Percentiles rank a stretch among this genome's conserved stretches.
Evolutionary conservation across 2,329 filamentous ascomycete species (phyloP).

Genomic region (Diplodia intermedia): DNA sequence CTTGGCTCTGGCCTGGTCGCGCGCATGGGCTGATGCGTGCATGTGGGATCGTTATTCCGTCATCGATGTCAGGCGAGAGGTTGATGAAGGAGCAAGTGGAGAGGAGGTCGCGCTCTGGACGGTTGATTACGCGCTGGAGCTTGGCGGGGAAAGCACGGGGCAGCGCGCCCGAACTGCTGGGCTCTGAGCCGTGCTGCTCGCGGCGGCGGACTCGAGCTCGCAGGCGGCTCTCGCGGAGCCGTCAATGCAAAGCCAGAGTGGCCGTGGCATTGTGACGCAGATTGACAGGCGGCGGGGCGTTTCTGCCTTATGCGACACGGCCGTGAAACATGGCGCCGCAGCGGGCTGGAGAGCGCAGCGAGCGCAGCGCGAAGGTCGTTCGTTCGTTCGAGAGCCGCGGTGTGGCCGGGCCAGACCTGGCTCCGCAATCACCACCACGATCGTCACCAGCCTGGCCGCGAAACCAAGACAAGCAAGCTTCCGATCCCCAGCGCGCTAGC

Average conservation of each 20-base stretch:
- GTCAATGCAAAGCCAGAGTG: conserved; percentile 11
- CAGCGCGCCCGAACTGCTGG: conserved; percentile 10
- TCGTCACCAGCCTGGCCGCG: conserved; percentile 21
- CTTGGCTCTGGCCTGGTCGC: conserved; percentile 29
- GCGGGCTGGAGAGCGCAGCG: background rate
- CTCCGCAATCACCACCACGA: conserved; percentile 26
- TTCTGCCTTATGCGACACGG: conserved; percentile 32
- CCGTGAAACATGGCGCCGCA: conserved; percentile 33
- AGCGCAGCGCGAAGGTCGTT: background rate
- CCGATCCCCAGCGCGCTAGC: conserved; percentile 15
- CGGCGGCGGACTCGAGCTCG: conserved; percentile 9
- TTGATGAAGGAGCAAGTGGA: conserved; percentile 32
- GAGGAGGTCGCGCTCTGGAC: conserved; percentile 17
- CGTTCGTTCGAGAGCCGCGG: conserved; percentile 9
- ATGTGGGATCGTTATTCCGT: conserved; percentile 32
- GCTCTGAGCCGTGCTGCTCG: conserved; percentile 26
- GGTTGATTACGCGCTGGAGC: conserved; percentile 27
- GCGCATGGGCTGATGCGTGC: conserved; percentile 35
- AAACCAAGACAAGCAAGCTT: conserved; percentile 28
- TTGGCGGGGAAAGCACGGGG: conserved; percentile 11
- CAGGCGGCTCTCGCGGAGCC: background rate
- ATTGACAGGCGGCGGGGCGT: conserved; percentile 33
- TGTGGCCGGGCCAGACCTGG: conserved; percentile 3
- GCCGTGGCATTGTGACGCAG: conserved; percentile 27
- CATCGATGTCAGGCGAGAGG: conserved; percentile 34